Evolutionary conservation across 176 grass and related monocot genomes (phyloP).

Genomic region (Elaeis guineensis): DNA sequence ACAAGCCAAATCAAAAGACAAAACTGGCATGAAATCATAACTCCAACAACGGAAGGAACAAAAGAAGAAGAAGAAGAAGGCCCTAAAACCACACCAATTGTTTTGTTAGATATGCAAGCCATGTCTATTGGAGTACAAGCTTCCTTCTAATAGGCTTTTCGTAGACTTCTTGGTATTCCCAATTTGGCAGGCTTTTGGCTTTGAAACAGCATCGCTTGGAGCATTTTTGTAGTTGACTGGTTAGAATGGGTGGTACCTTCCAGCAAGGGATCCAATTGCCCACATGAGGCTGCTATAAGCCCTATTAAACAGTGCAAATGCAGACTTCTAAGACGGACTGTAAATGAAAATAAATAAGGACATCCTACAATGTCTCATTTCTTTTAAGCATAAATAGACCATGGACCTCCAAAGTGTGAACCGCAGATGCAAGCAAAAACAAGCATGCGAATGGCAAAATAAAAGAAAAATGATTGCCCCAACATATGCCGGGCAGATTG

Average conservation of each 20-base stretch:
- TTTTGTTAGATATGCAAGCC: conserved; percentile 7
- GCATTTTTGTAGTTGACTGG: background rate
- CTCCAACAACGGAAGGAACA: background rate
- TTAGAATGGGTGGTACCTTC: conserved; percentile 5
- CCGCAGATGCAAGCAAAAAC: no score
- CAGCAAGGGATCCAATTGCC: conserved; percentile 24
- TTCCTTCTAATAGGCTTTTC: conserved; percentile 10
- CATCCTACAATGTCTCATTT: background rate
- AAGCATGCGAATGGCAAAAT: no score
- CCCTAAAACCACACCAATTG: background rate
- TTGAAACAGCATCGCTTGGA: conserved; percentile 6
- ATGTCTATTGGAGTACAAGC: conserved; percentile 11
- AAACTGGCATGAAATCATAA: no score
- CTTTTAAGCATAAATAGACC: background rate
- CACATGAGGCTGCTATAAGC: conserved; percentile 34
- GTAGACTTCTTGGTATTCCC: background rate
- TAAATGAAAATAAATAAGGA: background rate
- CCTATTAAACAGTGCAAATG: conserved; percentile 7
- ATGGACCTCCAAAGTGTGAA: no score
- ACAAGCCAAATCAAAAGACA: conserved; percentile 1
- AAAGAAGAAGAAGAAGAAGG: background rate
- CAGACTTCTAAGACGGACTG: no score
- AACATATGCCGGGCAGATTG: no score
- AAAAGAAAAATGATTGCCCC: no score
- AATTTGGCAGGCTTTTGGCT: conserved; percentile 12